Conservation (phyloP, 208 protist species). For the Wallacemonas collosoma region DNA sequence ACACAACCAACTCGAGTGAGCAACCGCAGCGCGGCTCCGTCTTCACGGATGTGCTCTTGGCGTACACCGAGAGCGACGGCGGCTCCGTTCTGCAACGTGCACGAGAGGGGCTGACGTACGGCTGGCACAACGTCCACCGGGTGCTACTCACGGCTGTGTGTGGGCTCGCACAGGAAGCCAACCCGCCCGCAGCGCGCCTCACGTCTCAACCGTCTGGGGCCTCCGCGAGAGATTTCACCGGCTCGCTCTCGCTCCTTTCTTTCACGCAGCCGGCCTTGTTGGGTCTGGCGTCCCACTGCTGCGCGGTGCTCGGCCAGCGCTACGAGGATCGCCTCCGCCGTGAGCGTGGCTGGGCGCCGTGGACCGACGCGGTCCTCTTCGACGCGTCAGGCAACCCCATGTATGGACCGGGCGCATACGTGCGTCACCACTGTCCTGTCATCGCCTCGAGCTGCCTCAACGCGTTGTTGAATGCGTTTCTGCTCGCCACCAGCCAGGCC, state of each 20-base stretch:
- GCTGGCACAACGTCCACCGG: constrained; percentile 10
- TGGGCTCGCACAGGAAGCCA: constrained; percentile 7
- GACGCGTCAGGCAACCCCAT: constrained; percentile 20
- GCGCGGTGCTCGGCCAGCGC: constrained; percentile 22
- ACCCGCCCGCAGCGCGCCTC: background rate
- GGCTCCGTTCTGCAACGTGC: background rate
- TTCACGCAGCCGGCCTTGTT: constrained; percentile 42
- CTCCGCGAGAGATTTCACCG: background rate
- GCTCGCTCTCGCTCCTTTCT: constrained; percentile 17
- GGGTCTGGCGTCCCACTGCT: constrained; percentile 23
- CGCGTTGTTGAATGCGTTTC: constrained; percentile 50
- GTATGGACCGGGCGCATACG: constrained; percentile 44
- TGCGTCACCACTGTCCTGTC: constrained; percentile 41
- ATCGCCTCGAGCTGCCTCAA: constrained; percentile 34
- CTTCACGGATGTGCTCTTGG: constrained; percentile 5
- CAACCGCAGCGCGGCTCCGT: background rate
- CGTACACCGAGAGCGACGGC: background rate
- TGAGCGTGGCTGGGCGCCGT: constrained; percentile 45
- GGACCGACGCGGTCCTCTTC: constrained; percentile 57
- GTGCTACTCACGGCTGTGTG: background rate
- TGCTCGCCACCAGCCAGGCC: constrained; percentile 29
- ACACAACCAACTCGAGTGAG: too few relatives aligned
- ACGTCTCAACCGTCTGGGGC: background rate
- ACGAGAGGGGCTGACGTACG: background rate
- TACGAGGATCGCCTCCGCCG: constrained; percentile 30